Percentiles rank a stretch among this genome's conserved stretches.
Conservation (phyloP, 306 rosid species). For the Dalbergia cochinchinensis region DNA sequence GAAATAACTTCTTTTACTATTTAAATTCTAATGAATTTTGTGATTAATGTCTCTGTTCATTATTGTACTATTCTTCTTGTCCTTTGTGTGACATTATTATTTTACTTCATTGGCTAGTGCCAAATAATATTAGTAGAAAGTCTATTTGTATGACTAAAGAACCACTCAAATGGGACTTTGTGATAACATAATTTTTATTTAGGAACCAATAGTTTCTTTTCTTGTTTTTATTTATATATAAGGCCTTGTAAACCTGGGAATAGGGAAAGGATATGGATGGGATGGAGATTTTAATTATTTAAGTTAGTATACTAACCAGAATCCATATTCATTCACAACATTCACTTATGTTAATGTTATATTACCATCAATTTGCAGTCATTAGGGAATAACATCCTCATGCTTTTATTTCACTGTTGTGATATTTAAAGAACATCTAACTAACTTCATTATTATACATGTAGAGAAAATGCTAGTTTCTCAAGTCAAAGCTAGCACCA, state of each 20-base stretch:
- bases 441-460: background rate
- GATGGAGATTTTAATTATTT: background rate
- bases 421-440: background rate
- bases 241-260: background rate
- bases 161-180: background rate
- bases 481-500: constrained; percentile 18
- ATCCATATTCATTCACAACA: background rate
- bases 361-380: background rate
- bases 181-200: background rate
- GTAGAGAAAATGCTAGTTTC: background rate
- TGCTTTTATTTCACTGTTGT: background rate
- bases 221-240: background rate
- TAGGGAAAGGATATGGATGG: background rate
- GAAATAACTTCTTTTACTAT: background rate
- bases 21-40: background rate
- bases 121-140: constrained; percentile 14
- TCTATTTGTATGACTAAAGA: background rate
- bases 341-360: background rate
- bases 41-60: constrained; percentile 5
- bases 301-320: background rate
- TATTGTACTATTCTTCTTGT: background rate
- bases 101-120: background rate
- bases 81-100: background rate
- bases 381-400: background rate
- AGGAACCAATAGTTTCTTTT: background rate